Evolutionary conservation across 768 basidiomycete genomes (phyloP), one percentile per base, ranked within the genome.

Genomic region (Lenzites betulinus): DNA sequence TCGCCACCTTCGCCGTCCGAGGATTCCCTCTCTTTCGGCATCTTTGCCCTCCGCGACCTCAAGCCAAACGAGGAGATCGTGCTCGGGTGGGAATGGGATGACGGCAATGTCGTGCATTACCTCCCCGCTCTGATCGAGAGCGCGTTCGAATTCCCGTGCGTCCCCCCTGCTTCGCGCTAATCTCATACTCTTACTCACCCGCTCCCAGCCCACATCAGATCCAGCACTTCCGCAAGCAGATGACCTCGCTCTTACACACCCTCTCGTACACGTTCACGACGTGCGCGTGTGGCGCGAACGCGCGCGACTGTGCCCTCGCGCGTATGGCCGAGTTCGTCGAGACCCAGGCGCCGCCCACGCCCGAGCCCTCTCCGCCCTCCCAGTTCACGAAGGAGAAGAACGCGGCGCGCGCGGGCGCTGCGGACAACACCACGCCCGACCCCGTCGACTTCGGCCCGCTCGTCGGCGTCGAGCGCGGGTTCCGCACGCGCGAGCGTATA

Each of bases 71-170:
- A 95, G 64, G 95, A 98, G 75, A 83, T 98, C 20, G 85, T 95
- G 0, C 75, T 98, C 0, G 90, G 90, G 0, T 98, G 95, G 94
- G 94, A 97, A 71, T 98, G 95, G 95, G 95, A 98, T 66, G 95
- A 98, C 67, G 86, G 86, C 2, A 90, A 93, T 69, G 86, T 88
- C 0, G 83, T 95, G 0, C 95, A 96, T 73, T 76, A 79, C 61
- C 76, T 93, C 0, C 90, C 85, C n/a, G 85, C 85, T 8, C 73
- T 91, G 51, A 77, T 92, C 58, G 76, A 85, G 66, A 73, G 80
- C 5, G 84, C 86, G 5, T 74, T 79, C 59, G 66, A 81, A 58
- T 86, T 87, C 66, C 77, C 81, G 87, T 87, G 72, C 74, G 83
- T 25, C 35, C n/a, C 25, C n/a, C 26, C 22, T 25, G 30, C 44